Percentiles rank a stretch among this genome's conserved stretches.
These are phyloP conservation scores for Barnettozyma pratensis DNA, from an alignment of 805 yeast species.

Conservation along the genomic window DNA sequence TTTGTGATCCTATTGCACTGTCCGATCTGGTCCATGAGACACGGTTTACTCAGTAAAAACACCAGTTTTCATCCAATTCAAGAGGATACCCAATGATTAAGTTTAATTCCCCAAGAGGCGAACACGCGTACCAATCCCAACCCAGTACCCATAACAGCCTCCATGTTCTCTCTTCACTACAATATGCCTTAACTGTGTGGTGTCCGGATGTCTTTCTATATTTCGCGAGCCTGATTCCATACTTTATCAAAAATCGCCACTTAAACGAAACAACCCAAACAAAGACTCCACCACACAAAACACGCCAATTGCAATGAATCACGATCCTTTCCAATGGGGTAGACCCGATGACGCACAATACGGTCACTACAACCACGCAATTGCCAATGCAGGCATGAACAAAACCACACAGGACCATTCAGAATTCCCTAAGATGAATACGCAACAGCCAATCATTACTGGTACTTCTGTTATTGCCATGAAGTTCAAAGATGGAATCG, in stretches of 20 bases:
- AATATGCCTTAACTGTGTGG: not conserved
- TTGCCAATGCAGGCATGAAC: constrained; percentile 51
- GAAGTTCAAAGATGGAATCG: constrained; percentile 84
- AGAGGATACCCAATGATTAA: too few relatives aligned
- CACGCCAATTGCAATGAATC: constrained; percentile 57
- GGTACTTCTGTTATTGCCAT: constrained; percentile 94
- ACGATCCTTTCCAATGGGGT: constrained; percentile 95
- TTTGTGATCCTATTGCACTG: too few relatives aligned
- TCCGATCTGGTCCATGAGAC: too few relatives aligned
- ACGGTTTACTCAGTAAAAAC: too few relatives aligned
- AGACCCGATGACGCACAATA: constrained; percentile 82
- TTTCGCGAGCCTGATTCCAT: not conserved
- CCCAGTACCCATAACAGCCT: too few relatives aligned
- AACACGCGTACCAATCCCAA: too few relatives aligned
- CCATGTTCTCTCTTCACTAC: not conserved
- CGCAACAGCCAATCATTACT: constrained; percentile 92
- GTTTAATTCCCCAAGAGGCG: too few relatives aligned
- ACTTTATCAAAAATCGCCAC: not conserved
- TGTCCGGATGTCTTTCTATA: not conserved
- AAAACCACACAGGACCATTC: constrained; percentile 3
- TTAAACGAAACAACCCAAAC: not conserved
- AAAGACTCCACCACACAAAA: not conserved
- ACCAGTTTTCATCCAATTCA: too few relatives aligned
- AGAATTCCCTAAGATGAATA: constrained; percentile 73
- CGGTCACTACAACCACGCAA: constrained; percentile 72